Conservation (phyloP, 2,329 filamentous ascomycete species). For the Aspergillus latus region DNA sequence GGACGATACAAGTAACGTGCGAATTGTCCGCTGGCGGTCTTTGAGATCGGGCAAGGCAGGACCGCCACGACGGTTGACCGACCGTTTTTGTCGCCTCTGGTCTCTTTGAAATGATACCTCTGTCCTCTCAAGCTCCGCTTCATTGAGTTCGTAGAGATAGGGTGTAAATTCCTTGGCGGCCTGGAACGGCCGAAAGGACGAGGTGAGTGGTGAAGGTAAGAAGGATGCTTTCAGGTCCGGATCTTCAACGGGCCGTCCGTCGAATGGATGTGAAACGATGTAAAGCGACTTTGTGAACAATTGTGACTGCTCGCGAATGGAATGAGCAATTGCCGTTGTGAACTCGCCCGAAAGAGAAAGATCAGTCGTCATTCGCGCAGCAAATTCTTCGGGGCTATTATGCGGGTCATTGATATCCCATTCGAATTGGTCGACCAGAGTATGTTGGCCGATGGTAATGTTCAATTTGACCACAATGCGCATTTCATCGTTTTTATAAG, state of each 20-base stretch:
- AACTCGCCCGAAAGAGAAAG: constrained; percentile 93
- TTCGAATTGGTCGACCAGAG: constrained; percentile 94
- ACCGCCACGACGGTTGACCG: constrained; percentile 88
- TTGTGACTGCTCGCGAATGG: constrained; percentile 92
- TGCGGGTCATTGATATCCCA: constrained; percentile 97
- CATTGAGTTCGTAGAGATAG: constrained; percentile 89
- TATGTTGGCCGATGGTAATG: constrained; percentile 94
- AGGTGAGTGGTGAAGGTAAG: constrained; percentile 76
- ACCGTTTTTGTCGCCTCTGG: constrained; percentile 90
- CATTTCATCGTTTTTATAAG: constrained; percentile 99
- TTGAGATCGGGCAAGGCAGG: constrained; percentile 94
- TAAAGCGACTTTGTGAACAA: constrained; percentile 92
- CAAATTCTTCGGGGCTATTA: constrained; percentile 95
- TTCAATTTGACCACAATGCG: constrained; percentile 92
- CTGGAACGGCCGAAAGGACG: constrained; percentile 85
- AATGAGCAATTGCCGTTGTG: constrained; percentile 94
- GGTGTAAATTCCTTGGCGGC: constrained; percentile 92
- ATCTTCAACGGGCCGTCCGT: constrained; percentile 89
- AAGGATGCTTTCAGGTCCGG: constrained; percentile 83
- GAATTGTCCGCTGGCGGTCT: constrained; percentile 87
- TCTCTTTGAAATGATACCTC: constrained; percentile 92
- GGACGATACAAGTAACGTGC: constrained; percentile 87
- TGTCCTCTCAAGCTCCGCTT: constrained; percentile 83
- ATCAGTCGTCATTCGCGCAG: constrained; percentile 81
- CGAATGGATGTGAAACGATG: constrained; percentile 89